Evolutionary conservation across 148 eudicot genomes (phyloP), one percentile per base, ranked within the genome.

Genomic region (Amaranthus cruentus): DNA sequence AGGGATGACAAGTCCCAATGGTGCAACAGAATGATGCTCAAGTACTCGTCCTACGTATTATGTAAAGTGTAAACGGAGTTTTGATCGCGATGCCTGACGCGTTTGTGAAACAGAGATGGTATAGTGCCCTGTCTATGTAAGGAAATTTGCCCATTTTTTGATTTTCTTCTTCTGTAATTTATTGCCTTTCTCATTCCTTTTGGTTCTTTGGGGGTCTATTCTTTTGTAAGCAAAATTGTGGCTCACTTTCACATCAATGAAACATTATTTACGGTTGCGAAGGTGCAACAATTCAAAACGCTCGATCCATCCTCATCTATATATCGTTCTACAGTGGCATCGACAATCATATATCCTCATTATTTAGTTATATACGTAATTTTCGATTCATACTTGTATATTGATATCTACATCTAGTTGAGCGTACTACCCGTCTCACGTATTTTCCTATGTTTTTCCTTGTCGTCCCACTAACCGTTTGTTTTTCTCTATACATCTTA

Each of bases 211-310:
- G 75, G 66, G 75, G 57, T 69, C 71, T 74, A 86, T 86, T 84
- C 88, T 84, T 86, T 84, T 85, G 91, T 85, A 81, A 73, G 79
- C 68, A 76, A 73, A 80, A 67, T 76, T 68, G 62, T 74, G 70
- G 76, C 42, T 70, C 62, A 56, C 52, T 57, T 62, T 18, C 38
- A 54, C 65, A 61, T 63, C 62, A 71, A 71, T 71, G 80, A 28
- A 70, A 77, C 75, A 55, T 21, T 58, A 77, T 47, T 59, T 53
- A 21, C 69, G 13, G 70, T 48, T 71, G 65, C 43, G 42, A 73
- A 64, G 70, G 9, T 28, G 62, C 53, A 73, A 61, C 28, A 64
- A 69, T 65, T 73, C 49, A 21, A 73, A 73, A 4, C 55, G 10
- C 47, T 46, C 50, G 56, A 43, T 52, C 38, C 42, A 50, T 47